phyloP scores from a whole-genome alignment of 495 filamentous ascomycete genomes.

The Cudoniella acicularis region DNA sequence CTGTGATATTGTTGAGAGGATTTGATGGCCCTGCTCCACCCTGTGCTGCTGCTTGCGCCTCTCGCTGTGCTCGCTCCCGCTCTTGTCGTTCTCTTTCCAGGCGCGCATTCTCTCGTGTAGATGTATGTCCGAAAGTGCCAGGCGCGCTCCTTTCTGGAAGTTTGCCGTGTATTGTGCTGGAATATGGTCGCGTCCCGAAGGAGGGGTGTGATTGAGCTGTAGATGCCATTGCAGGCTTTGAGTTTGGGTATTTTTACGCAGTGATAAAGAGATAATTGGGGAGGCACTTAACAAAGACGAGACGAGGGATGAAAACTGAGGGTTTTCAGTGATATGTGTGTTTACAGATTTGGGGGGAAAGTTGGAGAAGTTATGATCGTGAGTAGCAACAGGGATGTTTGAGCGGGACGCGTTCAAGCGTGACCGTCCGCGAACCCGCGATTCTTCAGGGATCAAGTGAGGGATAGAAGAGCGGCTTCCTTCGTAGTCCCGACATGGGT shows the following conservation, averaged over 20 bases:
- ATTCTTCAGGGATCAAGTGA: no score
- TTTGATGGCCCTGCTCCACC: slow-evolving; percentile 22
- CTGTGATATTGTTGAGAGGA: slow-evolving; percentile 49
- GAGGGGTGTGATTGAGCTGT: slow-evolving; percentile 18
- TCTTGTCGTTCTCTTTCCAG: slow-evolving; percentile 41
- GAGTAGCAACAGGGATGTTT: not conserved
- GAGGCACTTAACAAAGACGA: no score
- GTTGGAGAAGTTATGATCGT: not conserved
- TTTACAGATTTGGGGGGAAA: not conserved
- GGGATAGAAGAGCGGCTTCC: no score
- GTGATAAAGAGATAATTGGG: no score
- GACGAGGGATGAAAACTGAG: no score
- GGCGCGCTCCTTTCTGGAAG: slow-evolving; percentile 22
- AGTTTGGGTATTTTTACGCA: no score
- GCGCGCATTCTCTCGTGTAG: slow-evolving; percentile 13
- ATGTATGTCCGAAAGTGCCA: slow-evolving; percentile 6
- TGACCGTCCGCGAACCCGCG: no score
- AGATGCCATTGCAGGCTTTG: slow-evolving; percentile 20
- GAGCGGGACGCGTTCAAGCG: not conserved
- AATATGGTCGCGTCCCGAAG: slow-evolving; percentile 22
- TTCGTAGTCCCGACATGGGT: not conserved
- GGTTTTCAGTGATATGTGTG: no score
- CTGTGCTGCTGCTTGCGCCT: slow-evolving; percentile 26
- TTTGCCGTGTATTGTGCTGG: slow-evolving; percentile 22
- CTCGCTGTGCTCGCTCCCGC: slow-evolving; percentile 30